Conservation (phyloP, 768 basidiomycete genomes). For the Hericium coralloides region DNA sequence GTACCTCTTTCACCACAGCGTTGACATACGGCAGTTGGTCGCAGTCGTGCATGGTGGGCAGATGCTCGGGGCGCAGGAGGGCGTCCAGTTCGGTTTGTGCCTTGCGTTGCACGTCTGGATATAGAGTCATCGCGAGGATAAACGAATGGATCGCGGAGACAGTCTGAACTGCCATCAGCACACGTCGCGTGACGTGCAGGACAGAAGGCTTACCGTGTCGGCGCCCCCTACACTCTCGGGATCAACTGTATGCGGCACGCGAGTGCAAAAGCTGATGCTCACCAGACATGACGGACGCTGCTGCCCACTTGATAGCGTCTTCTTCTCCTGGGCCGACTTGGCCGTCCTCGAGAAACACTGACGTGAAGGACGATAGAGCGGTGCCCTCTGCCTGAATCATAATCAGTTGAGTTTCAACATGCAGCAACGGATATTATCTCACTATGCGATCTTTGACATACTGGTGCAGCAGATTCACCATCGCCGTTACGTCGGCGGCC, state of each 20-base stretch:
- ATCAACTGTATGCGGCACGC: neutral
- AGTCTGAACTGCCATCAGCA: neutral
- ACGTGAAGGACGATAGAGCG: neutral
- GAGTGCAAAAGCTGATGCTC: neutral
- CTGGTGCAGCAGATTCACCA: conserved; percentile 5
- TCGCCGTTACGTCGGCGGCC: neutral
- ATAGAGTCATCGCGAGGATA: conserved; percentile 10
- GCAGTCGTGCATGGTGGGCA: conserved; percentile 5
- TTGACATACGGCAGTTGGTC: neutral
- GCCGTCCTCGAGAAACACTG: neutral
- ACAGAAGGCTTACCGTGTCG: neutral
- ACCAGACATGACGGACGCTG: neutral
- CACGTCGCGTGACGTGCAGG: neutral
- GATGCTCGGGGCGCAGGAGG: conserved; percentile 1
- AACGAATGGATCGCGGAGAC: neutral
- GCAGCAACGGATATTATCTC: neutral
- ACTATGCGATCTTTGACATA: conserved; percentile 8
- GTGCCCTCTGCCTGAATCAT: neutral
- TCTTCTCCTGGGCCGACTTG: neutral
- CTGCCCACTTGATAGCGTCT: conserved; percentile 2
- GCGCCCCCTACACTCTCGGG: neutral
- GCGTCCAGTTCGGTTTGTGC: conserved; percentile 11
- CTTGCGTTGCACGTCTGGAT: conserved; percentile 5
- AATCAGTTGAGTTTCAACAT: too few relatives aligned
- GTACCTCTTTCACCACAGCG: conserved; percentile 1